These are phyloP conservation scores for Quercus berberidifolia DNA, from an alignment of 306 rosid genomes.

Conservation along the genomic window DNA sequence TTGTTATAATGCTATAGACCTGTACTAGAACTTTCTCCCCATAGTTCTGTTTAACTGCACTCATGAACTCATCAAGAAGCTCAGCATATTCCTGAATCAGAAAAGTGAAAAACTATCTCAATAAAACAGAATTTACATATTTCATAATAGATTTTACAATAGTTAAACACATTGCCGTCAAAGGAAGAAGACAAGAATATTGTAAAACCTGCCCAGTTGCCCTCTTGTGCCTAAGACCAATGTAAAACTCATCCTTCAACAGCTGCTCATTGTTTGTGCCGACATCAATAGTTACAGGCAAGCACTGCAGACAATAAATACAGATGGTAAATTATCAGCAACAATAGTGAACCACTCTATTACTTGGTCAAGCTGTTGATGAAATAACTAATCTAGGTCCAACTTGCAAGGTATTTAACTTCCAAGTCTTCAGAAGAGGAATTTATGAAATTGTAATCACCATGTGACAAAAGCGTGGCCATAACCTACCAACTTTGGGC, in stretches of 20 bases:
- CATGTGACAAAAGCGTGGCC: background rate
- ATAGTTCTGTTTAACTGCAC: constrained; percentile 84
- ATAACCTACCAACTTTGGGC: background rate
- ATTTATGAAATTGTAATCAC: background rate
- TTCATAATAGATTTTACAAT: background rate
- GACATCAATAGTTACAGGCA: constrained; percentile 93
- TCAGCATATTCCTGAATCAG: constrained; percentile 77
- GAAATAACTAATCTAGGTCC: background rate
- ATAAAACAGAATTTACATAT: background rate
- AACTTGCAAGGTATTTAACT: background rate
- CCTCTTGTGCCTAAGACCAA: constrained; percentile 75
- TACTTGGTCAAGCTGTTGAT: background rate
- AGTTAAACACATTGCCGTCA: background rate
- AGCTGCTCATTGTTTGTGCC: constrained; percentile 92
- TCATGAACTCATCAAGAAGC: constrained; percentile 94
- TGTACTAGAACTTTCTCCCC: constrained; percentile 90
- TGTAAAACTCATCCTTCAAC: constrained; percentile 88
- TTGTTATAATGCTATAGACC: constrained; percentile 48
- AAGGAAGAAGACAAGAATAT: background rate
- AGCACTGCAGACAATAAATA: constrained; percentile 58
- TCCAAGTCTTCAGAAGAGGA: background rate
- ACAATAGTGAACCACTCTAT: background rate
- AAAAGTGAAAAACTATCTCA: constrained; percentile 15
- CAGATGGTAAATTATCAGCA: constrained; percentile 10
- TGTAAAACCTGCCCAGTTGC: constrained; percentile 82